Conservation (phyloP, 768 basidiomycete genomes). For the Tylopilus rubrobrunneus region DNA sequence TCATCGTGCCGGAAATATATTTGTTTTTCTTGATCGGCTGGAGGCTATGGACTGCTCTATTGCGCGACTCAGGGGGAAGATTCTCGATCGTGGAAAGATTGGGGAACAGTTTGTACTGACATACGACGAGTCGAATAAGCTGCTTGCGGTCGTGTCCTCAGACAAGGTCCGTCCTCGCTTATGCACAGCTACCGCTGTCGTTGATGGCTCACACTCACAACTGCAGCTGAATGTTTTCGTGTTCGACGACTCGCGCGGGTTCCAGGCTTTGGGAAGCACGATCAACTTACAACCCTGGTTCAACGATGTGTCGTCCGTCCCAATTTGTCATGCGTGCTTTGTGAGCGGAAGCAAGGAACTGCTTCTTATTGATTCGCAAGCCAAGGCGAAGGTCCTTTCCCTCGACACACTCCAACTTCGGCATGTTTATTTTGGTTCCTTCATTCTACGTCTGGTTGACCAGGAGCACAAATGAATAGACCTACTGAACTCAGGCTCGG, state of each 20-base stretch:
- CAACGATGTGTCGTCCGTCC: conserved; percentile 23
- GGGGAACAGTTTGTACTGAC: too few species aligned
- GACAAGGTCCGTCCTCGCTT: too few species aligned
- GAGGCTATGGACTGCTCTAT: too few species aligned
- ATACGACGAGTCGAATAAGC: too few species aligned
- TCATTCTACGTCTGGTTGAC: not conserved
- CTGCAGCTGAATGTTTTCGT: conserved; percentile 36
- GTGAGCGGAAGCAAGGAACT: conserved; percentile 51
- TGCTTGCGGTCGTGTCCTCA: too few species aligned
- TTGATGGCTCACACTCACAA: too few species aligned
- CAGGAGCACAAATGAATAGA: conserved; percentile 22
- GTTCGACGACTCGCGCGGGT: conserved; percentile 42
- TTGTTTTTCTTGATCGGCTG: too few species aligned
- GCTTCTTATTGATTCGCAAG: conserved; percentile 42
- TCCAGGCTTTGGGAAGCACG: conserved; percentile 40
- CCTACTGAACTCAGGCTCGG: conserved; percentile 42
- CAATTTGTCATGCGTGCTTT: conserved; percentile 35
- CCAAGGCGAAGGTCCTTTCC: conserved; percentile 50
- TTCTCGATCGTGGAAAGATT: too few species aligned
- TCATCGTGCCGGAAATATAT: too few species aligned
- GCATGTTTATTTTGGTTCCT: not conserved
- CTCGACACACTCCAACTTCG: conserved; percentile 41
- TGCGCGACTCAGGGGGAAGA: too few species aligned
- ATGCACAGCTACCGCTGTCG: too few species aligned
- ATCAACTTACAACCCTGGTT: conserved; percentile 46